Conservation (phyloP, 805 yeast genomes). For the Metschnikowia cerradonensis region DNA sequence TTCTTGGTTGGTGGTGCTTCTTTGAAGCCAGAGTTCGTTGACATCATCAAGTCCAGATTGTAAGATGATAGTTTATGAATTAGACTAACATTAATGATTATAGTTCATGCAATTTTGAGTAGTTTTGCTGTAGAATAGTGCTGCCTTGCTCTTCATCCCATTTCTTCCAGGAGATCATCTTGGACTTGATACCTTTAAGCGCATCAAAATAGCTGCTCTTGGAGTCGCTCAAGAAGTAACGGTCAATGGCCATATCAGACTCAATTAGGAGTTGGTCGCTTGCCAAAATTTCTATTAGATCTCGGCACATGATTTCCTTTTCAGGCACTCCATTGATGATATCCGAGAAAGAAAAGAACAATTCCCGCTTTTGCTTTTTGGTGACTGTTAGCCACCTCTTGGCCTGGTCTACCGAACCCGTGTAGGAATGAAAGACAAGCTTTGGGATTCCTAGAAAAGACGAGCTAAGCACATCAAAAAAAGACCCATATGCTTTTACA, state of each 20-base stretch:
- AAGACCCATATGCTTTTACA: conserved; percentile 70
- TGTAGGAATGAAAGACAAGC: conserved; percentile 76
- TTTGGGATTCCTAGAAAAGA: conserved; percentile 25
- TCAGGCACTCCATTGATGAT: conserved; percentile 42
- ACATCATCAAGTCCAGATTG: conserved; percentile 88
- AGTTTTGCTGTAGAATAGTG: not conserved
- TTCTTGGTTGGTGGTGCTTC: conserved; percentile 99
- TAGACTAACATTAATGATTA: not conserved
- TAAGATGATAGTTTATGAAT: conserved; percentile 28
- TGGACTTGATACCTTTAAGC: conserved; percentile 4
- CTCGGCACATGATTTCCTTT: conserved; percentile 20
- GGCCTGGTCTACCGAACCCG: conserved; percentile 76
- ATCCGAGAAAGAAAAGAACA: conserved; percentile 53
- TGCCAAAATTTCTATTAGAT: conserved; percentile 17
- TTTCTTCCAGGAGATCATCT: not conserved
- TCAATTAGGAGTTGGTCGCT: conserved; percentile 30
- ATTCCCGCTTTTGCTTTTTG: conserved; percentile 20
- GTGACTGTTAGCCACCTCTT: conserved; percentile 40
- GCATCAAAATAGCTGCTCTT: conserved; percentile 6
- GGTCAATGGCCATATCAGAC: conserved; percentile 35
- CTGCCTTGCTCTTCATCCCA: not conserved
- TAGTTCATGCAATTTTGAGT: not conserved
- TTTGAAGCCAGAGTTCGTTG: conserved; percentile 95
- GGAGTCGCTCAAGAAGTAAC: conserved; percentile 8
- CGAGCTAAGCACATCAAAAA: conserved; percentile 38